A percentile compares a stretch with the other conserved stretches of the same genome.
phyloP scores from a whole-genome alignment of 306 rosid species.

The Prosopis cineraria region DNA sequence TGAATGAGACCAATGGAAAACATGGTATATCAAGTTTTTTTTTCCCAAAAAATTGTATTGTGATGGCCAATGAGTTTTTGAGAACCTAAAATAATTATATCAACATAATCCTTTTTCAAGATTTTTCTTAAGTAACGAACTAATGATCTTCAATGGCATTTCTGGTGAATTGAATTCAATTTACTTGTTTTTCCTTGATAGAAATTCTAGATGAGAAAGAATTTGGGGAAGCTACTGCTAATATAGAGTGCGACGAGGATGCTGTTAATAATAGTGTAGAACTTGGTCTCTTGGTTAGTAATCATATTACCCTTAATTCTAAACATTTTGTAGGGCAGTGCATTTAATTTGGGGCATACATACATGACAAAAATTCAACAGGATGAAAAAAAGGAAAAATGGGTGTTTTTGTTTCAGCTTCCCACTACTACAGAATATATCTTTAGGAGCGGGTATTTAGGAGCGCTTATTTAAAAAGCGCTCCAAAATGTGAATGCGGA shows the following conservation, averaged over 20 bases:
- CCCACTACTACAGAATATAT: too few relatives aligned
- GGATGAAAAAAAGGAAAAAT: slow-evolving; percentile 53
- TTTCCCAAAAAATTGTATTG: background rate
- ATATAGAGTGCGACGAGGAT: slow-evolving; percentile 55
- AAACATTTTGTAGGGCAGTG: slow-evolving; percentile 1
- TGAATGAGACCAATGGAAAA: background rate
- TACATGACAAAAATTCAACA: slow-evolving; percentile 31
- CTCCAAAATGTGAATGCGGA: too few relatives aligned
- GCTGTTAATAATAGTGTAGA: slow-evolving; percentile 55
- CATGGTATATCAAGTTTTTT: background rate
- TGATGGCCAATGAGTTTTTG: background rate
- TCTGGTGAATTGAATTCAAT: slow-evolving; percentile 3
- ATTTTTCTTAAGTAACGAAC: background rate
- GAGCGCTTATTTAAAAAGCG: too few relatives aligned
- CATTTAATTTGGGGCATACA: slow-evolving; percentile 12
- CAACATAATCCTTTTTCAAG: slow-evolving; percentile 1
- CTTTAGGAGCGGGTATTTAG: too few relatives aligned
- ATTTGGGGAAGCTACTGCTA: slow-evolving; percentile 62
- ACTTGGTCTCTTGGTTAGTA: slow-evolving; percentile 74
- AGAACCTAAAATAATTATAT: background rate
- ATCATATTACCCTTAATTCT: slow-evolving; percentile 16
- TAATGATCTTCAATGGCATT: background rate
- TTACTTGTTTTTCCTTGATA: slow-evolving; percentile 34
- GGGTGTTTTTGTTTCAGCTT: slow-evolving; percentile 63
- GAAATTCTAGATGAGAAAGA: slow-evolving; percentile 70